Percentiles rank a stretch among this genome's conserved stretches.
phyloP scores from a whole-genome alignment of 108 stramenopile genomes.

The Aurantiochytrium sp. region DNA sequence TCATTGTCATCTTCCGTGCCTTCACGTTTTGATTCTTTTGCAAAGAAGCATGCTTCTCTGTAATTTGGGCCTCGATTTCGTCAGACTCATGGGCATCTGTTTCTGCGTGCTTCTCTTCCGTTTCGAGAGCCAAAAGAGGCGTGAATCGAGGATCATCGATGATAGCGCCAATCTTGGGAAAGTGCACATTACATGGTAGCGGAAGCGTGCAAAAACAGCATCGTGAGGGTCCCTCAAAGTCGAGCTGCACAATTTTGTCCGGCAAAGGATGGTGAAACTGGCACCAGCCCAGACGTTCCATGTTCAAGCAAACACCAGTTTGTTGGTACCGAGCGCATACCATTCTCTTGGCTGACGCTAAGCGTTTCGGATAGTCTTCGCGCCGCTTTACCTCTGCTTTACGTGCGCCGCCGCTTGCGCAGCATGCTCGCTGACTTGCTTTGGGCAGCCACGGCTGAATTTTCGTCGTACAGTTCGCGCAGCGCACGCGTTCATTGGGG shows the following conservation, averaged over 20 bases:
- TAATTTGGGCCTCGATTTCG: neutral
- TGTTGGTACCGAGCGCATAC: neutral
- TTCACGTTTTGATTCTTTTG: too few relatives aligned
- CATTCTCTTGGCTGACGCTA: neutral
- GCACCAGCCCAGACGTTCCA: neutral
- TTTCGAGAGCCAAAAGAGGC: neutral
- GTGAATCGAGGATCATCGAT: neutral
- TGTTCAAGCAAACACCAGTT: neutral
- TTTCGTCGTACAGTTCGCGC: neutral
- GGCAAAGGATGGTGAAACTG: neutral
- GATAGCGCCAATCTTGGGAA: neutral
- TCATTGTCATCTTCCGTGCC: neutral
- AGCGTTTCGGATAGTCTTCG: neutral
- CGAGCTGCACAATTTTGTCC: neutral
- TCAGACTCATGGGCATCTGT: neutral
- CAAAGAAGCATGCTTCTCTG: too few relatives aligned
- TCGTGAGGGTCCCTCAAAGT: neutral
- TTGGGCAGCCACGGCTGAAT: neutral
- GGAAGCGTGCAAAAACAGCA: neutral
- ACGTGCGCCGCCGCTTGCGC: neutral
- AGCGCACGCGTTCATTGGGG: neutral
- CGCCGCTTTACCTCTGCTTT: neutral
- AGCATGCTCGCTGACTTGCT: neutral
- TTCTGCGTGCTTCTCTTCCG: neutral
- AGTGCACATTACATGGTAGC: neutral